Evolutionary conservation across 116 monocot species (phyloP), one percentile per base, ranked within the genome.

Genomic region (Papilionanthe hybrid): DNA sequence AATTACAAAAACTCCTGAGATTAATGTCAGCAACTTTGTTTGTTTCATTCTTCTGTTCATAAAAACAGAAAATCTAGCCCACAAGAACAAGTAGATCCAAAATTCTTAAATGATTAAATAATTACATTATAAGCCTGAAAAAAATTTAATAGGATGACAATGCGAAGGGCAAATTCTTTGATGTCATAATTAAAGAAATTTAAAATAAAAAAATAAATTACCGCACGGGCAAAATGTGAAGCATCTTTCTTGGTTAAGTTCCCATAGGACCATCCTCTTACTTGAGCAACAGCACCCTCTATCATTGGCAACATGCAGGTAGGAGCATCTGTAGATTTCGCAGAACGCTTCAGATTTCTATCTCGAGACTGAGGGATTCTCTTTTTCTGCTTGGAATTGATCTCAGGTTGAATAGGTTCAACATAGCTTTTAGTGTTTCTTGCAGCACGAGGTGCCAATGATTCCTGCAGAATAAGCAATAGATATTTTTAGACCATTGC

Each of bases 401-500:
- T 92, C 63, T 92, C 88, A 55, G 83, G 55, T 66, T 81, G 88
- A 45, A 75, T 85, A 78, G 83, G 84, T 86, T 98, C 97, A 37
- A 89, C 97, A 91, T 98, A 98, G 72, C 92, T 98, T 81, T 91
- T 94, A 42, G 81, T 93, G 82, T 88, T 98, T 81, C 92, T 89
- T 77, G 97, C 97, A 84, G 97, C 92, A 83, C 97, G 94, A 56
- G 97, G 97, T 76, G 94, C 97, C 79, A 98, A 89, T 73, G 81
- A 87, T 80, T 92, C 94, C 97, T 98, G 78, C 1, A 82, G 79
- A 37, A 55, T 32, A 32, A 71, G 53, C 0, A 69, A 32, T 69
- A 42, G 20, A 22, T 7, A 6, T 43, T 72, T 5, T 43, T 25
- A 20, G 10, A 11, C 37, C 32, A 80, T 43, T 20, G 17, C 29